Conservation (phyloP, 352 stramenopile genomes). For the Aphanomyces astaci region DNA sequence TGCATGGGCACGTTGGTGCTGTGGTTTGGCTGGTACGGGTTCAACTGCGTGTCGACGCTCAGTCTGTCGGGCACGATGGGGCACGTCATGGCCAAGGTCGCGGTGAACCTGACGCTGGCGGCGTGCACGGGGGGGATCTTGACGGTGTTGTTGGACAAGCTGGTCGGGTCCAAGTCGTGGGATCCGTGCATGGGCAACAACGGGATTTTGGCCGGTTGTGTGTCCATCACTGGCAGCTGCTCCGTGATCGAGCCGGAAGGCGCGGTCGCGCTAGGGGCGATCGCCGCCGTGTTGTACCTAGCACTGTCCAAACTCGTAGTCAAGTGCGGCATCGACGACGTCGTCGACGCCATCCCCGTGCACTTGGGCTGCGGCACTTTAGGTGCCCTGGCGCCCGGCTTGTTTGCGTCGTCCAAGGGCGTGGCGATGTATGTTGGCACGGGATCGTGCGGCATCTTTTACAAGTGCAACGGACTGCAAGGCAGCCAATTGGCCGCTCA, state of each 20-base stretch:
- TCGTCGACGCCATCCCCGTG: conserved; percentile 74
- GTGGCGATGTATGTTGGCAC: conserved; percentile 27
- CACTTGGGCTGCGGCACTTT: conserved; percentile 67
- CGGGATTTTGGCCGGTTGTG: conserved; percentile 58
- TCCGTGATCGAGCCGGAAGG: conserved; percentile 52
- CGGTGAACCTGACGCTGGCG: conserved; percentile 69
- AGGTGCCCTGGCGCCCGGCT: conserved; percentile 52
- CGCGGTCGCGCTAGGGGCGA: conserved; percentile 33
- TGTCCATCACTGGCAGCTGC: conserved; percentile 71
- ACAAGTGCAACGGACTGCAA: conserved; percentile 30
- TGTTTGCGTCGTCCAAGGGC: conserved; percentile 48
- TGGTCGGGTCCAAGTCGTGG: conserved; percentile 30
- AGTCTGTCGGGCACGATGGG: conserved; percentile 39
- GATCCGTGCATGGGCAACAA: conserved; percentile 53
- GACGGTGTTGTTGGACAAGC: conserved; percentile 41
- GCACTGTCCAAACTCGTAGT: conserved; percentile 37
- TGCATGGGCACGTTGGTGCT: conserved; percentile 65
- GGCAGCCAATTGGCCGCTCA: conserved; percentile 28
- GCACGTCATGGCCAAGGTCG: conserved; percentile 32
- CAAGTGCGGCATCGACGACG: conserved; percentile 58
- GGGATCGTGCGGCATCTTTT: conserved; percentile 25
- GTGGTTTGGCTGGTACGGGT: conserved; percentile 84
- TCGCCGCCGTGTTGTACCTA: conserved; percentile 60
- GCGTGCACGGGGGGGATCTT: conserved; percentile 47
- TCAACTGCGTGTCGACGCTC: conserved; percentile 71